Percentiles rank a stretch among this genome's conserved stretches.
phyloP scores from a whole-genome alignment of 2,329 filamentous ascomycete genomes.

The Cladosporium halotolerans region DNA sequence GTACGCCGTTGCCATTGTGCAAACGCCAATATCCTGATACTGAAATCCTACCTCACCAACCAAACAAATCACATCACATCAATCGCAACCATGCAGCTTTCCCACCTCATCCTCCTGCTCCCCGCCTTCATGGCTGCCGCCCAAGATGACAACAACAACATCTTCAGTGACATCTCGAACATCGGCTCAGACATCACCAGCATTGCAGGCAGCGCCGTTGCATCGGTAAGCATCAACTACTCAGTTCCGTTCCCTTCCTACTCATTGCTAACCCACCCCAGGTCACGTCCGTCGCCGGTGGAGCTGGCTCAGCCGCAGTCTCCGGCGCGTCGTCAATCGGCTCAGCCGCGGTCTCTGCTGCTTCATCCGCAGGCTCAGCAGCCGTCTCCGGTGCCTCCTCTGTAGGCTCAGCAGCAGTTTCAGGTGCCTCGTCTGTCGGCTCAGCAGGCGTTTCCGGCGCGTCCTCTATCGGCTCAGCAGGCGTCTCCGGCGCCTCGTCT shows the following conservation, averaged over 20 bases:
- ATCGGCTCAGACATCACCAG: slow-evolving; percentile 14
- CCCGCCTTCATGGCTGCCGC: slow-evolving; percentile 17
- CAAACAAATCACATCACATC: not conserved
- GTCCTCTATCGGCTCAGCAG: not conserved
- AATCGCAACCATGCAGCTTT: slow-evolving; percentile 19
- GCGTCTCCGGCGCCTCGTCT: slow-evolving; percentile 1
- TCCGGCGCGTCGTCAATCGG: not conserved
- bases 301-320: slow-evolving; percentile 1
- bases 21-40: no score
- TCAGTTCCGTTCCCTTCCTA: not conserved
- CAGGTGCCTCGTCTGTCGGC: not conserved
- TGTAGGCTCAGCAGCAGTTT: not conserved
- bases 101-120: slow-evolving; percentile 18
- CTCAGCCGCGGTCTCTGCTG: not conserved
- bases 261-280: not conserved
- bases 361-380: not conserved
- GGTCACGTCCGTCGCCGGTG: slow-evolving; percentile 4
- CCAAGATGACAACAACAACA: slow-evolving; percentile 10
- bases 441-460: not conserved
- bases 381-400: not conserved
- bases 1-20: no score
- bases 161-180: not conserved
- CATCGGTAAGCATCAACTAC: not conserved
- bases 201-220: slow-evolving; percentile 3
- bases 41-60: not conserved